Evolutionary conservation across 2,329 filamentous ascomycete genomes (phyloP).

Genomic region (Botrytis galanthina): DNA sequence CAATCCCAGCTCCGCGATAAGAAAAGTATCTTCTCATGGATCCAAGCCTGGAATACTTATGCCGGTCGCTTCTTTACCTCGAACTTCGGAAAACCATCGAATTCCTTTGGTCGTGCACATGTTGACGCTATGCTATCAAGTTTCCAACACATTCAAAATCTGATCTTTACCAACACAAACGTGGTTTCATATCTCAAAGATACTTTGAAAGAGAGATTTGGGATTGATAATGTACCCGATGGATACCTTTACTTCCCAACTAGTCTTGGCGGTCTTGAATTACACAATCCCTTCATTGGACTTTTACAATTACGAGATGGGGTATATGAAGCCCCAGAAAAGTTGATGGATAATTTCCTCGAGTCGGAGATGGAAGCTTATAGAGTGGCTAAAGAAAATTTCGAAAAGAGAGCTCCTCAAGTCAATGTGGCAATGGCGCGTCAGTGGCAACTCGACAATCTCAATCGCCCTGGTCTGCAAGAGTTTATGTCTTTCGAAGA

Average conservation of each 20-base stretch:
- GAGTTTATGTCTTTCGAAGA: slow-evolving; percentile 44
- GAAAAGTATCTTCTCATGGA: slow-evolving; percentile 55
- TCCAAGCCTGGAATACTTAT: slow-evolving; percentile 60
- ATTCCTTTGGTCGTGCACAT: slow-evolving; percentile 54
- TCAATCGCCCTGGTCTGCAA: not conserved
- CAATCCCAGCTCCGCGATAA: slow-evolving; percentile 50
- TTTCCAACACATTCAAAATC: slow-evolving; percentile 50
- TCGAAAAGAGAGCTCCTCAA: slow-evolving; percentile 29
- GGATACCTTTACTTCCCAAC: slow-evolving; percentile 45
- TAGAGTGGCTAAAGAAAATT: slow-evolving; percentile 36
- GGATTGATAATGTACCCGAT: slow-evolving; percentile 41
- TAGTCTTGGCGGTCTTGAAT: slow-evolving; percentile 43
- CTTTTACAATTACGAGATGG: slow-evolving; percentile 35
- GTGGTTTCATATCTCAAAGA: slow-evolving; percentile 49
- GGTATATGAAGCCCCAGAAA: slow-evolving; percentile 32
- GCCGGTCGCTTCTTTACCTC: slow-evolving; percentile 55
- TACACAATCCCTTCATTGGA: slow-evolving; percentile 44
- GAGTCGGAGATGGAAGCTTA: slow-evolving; percentile 41
- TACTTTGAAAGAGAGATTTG: slow-evolving; percentile 50
- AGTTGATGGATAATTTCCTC: slow-evolving; percentile 34
- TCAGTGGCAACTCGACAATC: not conserved
- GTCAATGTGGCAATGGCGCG: not conserved
- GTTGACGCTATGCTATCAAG: slow-evolving; percentile 54
- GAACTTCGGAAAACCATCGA: slow-evolving; percentile 55
- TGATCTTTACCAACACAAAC: slow-evolving; percentile 46